A percentile compares a stretch with the other conserved stretches of the same genome.
These are phyloP conservation scores for Boletus insuetus DNA, from an alignment of 768 basidiomycete genomes.

Conservation along the genomic window DNA sequence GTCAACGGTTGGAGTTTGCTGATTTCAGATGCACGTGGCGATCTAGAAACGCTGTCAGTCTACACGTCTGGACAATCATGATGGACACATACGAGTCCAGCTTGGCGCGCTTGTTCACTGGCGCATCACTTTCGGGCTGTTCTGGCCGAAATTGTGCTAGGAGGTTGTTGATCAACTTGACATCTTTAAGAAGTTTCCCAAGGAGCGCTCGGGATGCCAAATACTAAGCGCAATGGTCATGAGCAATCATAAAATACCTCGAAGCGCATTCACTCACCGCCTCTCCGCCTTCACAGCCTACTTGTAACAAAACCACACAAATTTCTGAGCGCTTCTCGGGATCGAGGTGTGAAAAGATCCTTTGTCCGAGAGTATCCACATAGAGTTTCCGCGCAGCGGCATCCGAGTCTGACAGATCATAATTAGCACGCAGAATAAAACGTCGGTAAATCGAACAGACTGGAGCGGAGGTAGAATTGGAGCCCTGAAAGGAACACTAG, in stretches of 20 bases:
- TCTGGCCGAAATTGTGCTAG: conserved; percentile 49
- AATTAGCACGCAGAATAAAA: neutral
- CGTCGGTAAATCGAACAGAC: conserved; percentile 33
- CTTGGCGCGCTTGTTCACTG: conserved; percentile 65
- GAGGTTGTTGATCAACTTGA: conserved; percentile 50
- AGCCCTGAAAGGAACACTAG: conserved; percentile 44
- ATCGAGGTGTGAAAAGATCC: conserved; percentile 53
- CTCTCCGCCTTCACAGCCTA: conserved; percentile 46
- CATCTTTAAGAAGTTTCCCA: conserved; percentile 46
- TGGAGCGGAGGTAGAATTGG: conserved; percentile 43
- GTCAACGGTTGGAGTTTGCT: conserved; percentile 47
- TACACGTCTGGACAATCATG: neutral
- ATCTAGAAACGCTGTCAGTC: conserved; percentile 3
- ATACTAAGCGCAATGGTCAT: conserved; percentile 33
- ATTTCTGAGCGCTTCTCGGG: conserved; percentile 54
- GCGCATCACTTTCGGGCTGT: conserved; percentile 39
- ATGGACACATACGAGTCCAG: conserved; percentile 53
- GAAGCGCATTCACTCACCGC: conserved; percentile 37
- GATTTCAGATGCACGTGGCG: conserved; percentile 31
- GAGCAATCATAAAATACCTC: neutral
- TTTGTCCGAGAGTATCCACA: conserved; percentile 45
- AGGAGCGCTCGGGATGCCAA: conserved; percentile 49
- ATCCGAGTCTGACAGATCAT: conserved; percentile 36
- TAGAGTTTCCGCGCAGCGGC: conserved; percentile 40
- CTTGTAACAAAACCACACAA: conserved; percentile 53